These are phyloP conservation scores for Tinospora cordifolia DNA, from an alignment of 164 flowering plant genomes.

Conservation along the genomic window DNA sequence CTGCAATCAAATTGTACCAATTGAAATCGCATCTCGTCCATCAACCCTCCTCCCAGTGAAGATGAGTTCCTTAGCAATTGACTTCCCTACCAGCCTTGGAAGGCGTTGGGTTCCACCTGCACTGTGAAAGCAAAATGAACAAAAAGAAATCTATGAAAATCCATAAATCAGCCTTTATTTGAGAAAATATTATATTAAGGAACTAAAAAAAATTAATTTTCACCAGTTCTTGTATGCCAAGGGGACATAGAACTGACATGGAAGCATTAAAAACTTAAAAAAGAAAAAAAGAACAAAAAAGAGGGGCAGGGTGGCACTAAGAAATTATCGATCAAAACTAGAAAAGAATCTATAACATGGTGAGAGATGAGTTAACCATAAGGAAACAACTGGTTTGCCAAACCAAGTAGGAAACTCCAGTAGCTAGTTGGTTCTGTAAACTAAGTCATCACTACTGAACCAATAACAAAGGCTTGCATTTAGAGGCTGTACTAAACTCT, in stretches of 20 bases:
- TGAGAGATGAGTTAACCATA: no score
- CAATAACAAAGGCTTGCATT: no score
- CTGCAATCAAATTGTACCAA: conserved; percentile 37
- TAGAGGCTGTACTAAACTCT: no score
- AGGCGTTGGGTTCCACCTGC: conserved; percentile 94
- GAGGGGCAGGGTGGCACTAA: not conserved
- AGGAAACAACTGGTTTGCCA: no score
- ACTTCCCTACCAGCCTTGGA: conserved; percentile 77
- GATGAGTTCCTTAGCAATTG: conserved; percentile 79
- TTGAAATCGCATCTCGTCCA: conserved; percentile 56
- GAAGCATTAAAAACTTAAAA: no score
- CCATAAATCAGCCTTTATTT: not conserved
- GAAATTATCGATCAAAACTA: not conserved
- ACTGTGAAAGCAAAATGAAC: conserved; percentile 27
- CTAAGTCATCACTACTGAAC: no score
- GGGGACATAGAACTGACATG: not conserved
- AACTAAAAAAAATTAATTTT: not conserved
- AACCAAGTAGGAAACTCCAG: no score
- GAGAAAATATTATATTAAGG: not conserved
- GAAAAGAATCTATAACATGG: no score
- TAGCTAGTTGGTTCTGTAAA: no score
- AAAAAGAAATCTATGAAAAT: not conserved
- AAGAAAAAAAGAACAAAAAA: not conserved
- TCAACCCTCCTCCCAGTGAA: conserved; percentile 72
- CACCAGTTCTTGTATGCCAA: not conserved